Base-by-base conservation (phyloP, 129 eudicot genomes). In the Pittosporum tobira region DNA sequence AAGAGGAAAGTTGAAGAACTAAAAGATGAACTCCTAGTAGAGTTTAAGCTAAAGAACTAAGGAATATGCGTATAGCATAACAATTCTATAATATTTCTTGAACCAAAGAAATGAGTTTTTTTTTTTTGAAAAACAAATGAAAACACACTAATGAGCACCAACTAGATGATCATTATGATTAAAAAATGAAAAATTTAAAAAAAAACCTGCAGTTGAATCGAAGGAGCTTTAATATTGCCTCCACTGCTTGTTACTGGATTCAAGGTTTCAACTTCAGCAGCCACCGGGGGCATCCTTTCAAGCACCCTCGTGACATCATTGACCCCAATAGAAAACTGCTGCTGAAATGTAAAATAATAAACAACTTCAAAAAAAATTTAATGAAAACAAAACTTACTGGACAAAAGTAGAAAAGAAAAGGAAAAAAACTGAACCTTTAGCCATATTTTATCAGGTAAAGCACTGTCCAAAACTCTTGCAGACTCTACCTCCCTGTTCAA, bases 271-370 rank as follows among this genome's bases (percentile, higher is more conserved):
- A 66, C 44, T 36, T 62, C 59, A 40, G 44, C 45, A 44, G 61
- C 36, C 13, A 14, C 45, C 0, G 84, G 62, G 12, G 82, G 83
- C 90, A 88, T 84, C 46, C 87, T 70, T 71, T 88, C 94, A 64
- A 88, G 96, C 27, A 74, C 80, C 42, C 96, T 84, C 4, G 94
- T 88, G 23, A 88, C 96, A 21, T 88, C 90, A 66, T 88, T 88
- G 20, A 88, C 90, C 29, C 96, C 96, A 5, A 84, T 65, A 4
- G 85, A 81, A 64, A 88, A 81, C 25, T 84, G 89, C 77, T 81
- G 89, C 96, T 88, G 71, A 55, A 54, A 53, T 56, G 11, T 6
- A 19, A 30, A 56, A 19, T 19, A 38, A 7, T 43, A 49, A 38
- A 42, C 48, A 60, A 13, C 48, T 31, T 26, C 20, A 24, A 27